Base-by-base conservation (phyloP, 257 asterid species). In the Thymus mandschuricus region DNA sequence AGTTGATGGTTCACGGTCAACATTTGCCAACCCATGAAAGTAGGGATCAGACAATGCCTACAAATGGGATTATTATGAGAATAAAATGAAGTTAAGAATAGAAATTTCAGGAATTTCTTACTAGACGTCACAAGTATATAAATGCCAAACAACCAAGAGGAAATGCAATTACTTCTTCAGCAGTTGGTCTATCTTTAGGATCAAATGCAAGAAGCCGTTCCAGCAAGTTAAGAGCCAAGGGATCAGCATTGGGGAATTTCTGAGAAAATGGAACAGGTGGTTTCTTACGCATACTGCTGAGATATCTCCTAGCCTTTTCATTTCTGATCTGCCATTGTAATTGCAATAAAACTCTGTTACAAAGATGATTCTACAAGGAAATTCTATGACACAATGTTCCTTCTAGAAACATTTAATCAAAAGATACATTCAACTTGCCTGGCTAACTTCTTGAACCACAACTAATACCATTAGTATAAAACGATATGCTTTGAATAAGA, bases 271-370 rank as follows among this genome's bases (percentile, higher is more conserved):
- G 96, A 80, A 93, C 78, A 33, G 89, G 96, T 60, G 74, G 89
- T 68, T 93, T 93, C 82, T 81, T 93, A 11, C 96, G 84, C 98
- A 93, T 89, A 70, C 83, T 87, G 79, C 87, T 81, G 38, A 93
- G 95, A 76, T 93, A 93, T 83, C 98, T 80, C 85, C 97, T 87
- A 15, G 98, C 98, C 89, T 93, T 93, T 78, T 93, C 98, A 78
- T 93, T 93, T 79, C 98, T 86, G 87, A 93, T 93, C 98, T 92
- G 96, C 76, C 86, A 84, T 80, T 76, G 69, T 66, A 83, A 66
- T 65, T 43, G 72, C 58, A 83, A 77, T 51, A 48, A n/a, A 56
- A 40, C 31, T 71, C 15, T 75, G 55, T 75, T 49, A 75, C 1
- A 59, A 56, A 35, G 15, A 61, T 61, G 31, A 70, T 49, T 45